Conservation (phyloP, 345 rosid species). For the Citrus glauca region DNA sequence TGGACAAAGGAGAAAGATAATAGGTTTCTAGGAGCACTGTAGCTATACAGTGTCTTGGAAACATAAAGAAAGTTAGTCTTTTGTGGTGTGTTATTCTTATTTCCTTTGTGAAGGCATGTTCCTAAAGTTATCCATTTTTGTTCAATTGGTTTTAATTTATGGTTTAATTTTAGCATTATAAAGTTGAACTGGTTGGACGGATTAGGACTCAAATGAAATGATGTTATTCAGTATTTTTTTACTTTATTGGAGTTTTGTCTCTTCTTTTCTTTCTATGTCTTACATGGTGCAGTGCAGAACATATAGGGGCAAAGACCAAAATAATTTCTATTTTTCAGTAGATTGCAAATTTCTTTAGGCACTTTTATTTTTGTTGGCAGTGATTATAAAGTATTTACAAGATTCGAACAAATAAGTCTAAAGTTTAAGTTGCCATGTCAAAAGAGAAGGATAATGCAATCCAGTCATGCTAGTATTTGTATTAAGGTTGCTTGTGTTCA, state of each 20-base stretch:
- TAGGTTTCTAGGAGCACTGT: slow-evolving; percentile 83
- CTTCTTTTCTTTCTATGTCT: slow-evolving; percentile 12
- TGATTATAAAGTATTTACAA: not conserved
- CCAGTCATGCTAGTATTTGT: not conserved
- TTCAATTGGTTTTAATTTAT: not conserved
- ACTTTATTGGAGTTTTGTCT: slow-evolving; percentile 41
- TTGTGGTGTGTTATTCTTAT: not conserved
- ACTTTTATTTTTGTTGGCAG: not conserved
- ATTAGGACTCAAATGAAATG: slow-evolving; percentile 17
- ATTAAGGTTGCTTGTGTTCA: not conserved
- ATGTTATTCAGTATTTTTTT: slow-evolving; percentile 20
- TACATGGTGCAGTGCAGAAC: slow-evolving; percentile 59
- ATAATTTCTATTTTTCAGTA: not conserved
- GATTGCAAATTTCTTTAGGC: not conserved
- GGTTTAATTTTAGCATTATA: not conserved
- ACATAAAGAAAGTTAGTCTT: slow-evolving; percentile 70
- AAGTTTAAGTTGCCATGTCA: not conserved
- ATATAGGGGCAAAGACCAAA: slow-evolving; percentile 87
- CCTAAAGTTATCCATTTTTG: not conserved
- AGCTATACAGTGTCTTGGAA: slow-evolving; percentile 97
- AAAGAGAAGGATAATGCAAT: not conserved
- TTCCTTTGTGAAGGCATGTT: not conserved
- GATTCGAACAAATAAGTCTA: not conserved
- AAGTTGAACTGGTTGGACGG: slow-evolving; percentile 4
- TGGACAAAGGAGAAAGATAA: slow-evolving; percentile 97